Conservation (phyloP, 257 asterid species). For the Petrea volubilis region DNA sequence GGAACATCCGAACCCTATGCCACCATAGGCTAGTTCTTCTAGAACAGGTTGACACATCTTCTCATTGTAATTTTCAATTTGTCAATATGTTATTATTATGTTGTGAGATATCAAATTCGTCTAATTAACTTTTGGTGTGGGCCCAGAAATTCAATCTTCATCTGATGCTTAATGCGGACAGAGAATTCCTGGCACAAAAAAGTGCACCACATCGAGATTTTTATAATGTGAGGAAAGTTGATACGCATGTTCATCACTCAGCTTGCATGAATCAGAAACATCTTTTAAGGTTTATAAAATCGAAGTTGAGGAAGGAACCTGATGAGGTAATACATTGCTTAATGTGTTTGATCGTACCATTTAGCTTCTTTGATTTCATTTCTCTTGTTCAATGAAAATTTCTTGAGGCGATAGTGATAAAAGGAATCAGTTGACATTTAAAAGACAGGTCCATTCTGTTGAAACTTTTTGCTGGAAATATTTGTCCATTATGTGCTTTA, state of each 20-base stretch:
- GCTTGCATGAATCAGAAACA: constrained; percentile 90
- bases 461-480: background rate
- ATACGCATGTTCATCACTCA: constrained; percentile 82
- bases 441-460: background rate
- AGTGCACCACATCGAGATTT: constrained; percentile 88
- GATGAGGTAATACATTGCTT: constrained; percentile 53
- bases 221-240: constrained; percentile 78
- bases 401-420: constrained; percentile 2
- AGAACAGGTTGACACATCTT: constrained; percentile 50
- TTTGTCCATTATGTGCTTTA: background rate
- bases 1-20: constrained; percentile 67
- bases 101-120: constrained; percentile 1
- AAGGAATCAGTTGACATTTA: background rate
- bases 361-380: background rate
- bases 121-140: constrained; percentile 4
- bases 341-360: constrained; percentile 6
- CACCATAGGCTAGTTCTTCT: constrained; percentile 77
- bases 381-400: background rate
- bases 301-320: constrained; percentile 79
- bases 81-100: background rate
- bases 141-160: constrained; percentile 78
- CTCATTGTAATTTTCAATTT: background rate
- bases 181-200: constrained; percentile 79
- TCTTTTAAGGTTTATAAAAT: constrained; percentile 69
- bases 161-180: constrained; percentile 81